Conservation (phyloP, 2,329 filamentous ascomycete genomes). For the Clarireedia monteithiana region DNA sequence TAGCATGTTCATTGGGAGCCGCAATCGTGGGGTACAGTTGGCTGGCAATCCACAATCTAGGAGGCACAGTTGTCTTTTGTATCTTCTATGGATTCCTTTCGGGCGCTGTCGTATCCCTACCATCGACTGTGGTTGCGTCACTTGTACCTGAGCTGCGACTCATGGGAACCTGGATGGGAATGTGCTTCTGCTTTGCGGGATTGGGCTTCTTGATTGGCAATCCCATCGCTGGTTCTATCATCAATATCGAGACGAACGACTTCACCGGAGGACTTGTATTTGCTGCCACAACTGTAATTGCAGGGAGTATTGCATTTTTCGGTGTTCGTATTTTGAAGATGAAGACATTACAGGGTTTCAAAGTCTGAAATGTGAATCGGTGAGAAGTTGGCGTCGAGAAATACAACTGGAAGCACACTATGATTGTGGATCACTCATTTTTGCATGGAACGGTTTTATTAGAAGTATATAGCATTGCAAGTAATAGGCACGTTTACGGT, state of each 20-base stretch:
- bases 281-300: not conserved
- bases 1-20: constrained; percentile 19
- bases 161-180: not conserved
- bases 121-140: not conserved
- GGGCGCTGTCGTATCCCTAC: not conserved
- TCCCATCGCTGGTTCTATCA: not conserved
- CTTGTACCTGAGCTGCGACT: not conserved
- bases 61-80: constrained; percentile 28
- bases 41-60: constrained; percentile 20
- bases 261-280: not conserved
- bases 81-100: constrained; percentile 30
- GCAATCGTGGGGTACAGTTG: constrained; percentile 28
- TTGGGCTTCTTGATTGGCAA: not conserved
- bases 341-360: not conserved
- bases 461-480: too few relatives aligned
- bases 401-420: too few relatives aligned
- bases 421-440: too few relatives aligned
- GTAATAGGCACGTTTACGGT: too few relatives aligned
- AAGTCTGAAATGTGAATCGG: not conserved
- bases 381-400: too few relatives aligned
- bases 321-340: not conserved
- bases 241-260: not conserved
- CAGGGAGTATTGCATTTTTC: not conserved
- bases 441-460: too few relatives aligned
- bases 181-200: not conserved